These are phyloP conservation scores for Fusarium stilboides DNA, from an alignment of 2,329 filamentous ascomycete genomes.

Conservation along the genomic window DNA sequence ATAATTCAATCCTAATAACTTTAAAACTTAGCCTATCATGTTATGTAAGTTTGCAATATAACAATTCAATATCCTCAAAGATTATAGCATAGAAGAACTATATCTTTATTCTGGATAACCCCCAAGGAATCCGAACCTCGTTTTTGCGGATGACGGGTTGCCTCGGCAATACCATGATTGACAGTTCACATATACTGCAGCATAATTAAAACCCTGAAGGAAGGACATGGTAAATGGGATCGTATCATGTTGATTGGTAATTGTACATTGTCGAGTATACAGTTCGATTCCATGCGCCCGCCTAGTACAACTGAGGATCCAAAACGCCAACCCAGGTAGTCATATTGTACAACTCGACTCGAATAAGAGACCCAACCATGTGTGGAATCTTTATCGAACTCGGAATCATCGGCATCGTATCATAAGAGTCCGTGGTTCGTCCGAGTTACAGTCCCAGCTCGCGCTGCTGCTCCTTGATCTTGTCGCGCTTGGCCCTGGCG, in stretches of 20 bases:
- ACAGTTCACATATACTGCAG: background rate
- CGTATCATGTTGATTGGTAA: slow-evolving; percentile 16
- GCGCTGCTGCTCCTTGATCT: slow-evolving; percentile 81
- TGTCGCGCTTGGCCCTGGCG: slow-evolving; percentile 78
- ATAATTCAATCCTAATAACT: too few relatives aligned
- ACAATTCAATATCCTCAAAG: too few relatives aligned
- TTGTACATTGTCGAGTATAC: slow-evolving; percentile 26
- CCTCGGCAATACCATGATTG: background rate
- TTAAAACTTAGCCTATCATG: too few relatives aligned
- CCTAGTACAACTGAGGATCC: slow-evolving; percentile 8
- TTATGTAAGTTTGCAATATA: too few relatives aligned
- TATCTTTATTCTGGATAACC: too few relatives aligned
- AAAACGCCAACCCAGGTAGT: slow-evolving; percentile 33
- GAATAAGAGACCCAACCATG: background rate
- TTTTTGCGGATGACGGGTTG: too few relatives aligned
- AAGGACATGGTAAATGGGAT: background rate
- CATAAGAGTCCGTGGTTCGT: slow-evolving; percentile 3
- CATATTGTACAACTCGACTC: slow-evolving; percentile 31
- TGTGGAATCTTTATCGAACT: background rate
- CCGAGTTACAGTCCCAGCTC: slow-evolving; percentile 55
- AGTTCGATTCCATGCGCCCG: slow-evolving; percentile 19
- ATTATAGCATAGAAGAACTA: too few relatives aligned
- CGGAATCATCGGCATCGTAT: slow-evolving; percentile 14
- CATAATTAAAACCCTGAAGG: background rate
- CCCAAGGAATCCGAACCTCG: too few relatives aligned